phyloP scores from a whole-genome alignment of 768 basidiomycete species.

The Macrolepiota dolichaula region DNA sequence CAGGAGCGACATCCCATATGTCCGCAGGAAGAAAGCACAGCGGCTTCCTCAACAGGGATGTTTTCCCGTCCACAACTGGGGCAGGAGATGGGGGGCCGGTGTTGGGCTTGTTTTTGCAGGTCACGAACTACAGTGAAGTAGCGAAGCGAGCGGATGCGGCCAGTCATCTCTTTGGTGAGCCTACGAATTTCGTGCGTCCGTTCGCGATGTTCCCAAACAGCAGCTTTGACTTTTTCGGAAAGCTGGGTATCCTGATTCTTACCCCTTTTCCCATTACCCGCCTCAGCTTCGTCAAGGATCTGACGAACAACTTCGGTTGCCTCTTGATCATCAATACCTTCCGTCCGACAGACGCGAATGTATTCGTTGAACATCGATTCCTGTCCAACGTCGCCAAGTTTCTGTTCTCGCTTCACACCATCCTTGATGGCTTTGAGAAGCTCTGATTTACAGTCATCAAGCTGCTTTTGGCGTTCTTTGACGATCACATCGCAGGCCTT shows the following conservation, averaged over 20 bases:
- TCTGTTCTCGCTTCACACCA: slow-evolving; percentile 67
- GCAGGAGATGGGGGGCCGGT: slow-evolving; percentile 57
- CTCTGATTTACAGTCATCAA: slow-evolving; percentile 76
- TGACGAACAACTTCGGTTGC: slow-evolving; percentile 58
- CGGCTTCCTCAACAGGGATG: slow-evolving; percentile 64
- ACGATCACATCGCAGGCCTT: slow-evolving; percentile 93
- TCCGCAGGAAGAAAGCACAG: slow-evolving; percentile 89
- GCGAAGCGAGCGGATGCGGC: slow-evolving; percentile 84
- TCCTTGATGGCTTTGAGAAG: slow-evolving; percentile 62
- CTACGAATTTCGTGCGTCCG: slow-evolving; percentile 83
- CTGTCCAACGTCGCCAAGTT: slow-evolving; percentile 54
- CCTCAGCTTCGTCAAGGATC: slow-evolving; percentile 61
- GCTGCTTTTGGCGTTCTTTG: slow-evolving; percentile 72
- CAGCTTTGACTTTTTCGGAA: slow-evolving; percentile 54
- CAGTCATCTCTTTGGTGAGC: slow-evolving; percentile 84
- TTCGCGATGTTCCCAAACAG: slow-evolving; percentile 80
- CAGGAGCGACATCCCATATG: slow-evolving; percentile 82
- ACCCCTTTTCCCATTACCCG: slow-evolving; percentile 40
- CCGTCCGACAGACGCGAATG: slow-evolving; percentile 62
- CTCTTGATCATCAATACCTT: slow-evolving; percentile 77
- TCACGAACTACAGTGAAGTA: slow-evolving; percentile 92
- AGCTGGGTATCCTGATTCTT: slow-evolving; percentile 57
- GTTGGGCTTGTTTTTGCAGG: slow-evolving; percentile 71
- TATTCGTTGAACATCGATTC: slow-evolving; percentile 83
- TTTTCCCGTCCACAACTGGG: slow-evolving; percentile 54